Conservation (phyloP, 768 basidiomycete genomes). For the Tephrocybe sp. region DNA sequence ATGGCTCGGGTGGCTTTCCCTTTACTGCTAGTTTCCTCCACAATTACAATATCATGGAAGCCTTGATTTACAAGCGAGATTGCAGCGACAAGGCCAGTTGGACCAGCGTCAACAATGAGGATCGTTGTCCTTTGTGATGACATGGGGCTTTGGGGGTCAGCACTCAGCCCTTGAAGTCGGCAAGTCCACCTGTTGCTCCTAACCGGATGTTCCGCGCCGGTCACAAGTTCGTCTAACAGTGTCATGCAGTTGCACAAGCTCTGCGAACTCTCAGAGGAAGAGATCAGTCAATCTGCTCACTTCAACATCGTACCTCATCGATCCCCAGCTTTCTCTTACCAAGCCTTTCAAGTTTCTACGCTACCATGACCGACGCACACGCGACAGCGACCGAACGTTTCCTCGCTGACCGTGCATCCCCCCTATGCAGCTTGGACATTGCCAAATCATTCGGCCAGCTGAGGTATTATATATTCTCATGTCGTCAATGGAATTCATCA, state of each 20-base stretch:
- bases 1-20: slow-evolving; percentile 43
- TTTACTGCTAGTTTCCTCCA: slow-evolving; percentile 35
- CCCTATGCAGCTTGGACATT: slow-evolving; percentile 71
- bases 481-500: not conserved
- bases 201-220: slow-evolving; percentile 15
- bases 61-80: slow-evolving; percentile 44
- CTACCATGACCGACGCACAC: slow-evolving; percentile 28
- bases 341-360: not conserved
- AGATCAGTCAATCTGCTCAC: slow-evolving; percentile 1
- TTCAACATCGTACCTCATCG: slow-evolving; percentile 6
- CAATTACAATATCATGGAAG: slow-evolving; percentile 39
- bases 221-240: slow-evolving; percentile 15
- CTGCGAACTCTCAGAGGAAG: slow-evolving; percentile 4
- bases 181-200: not conserved
- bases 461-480: slow-evolving; percentile 39
- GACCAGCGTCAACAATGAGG: slow-evolving; percentile 52
- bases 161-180: not conserved
- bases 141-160: slow-evolving; percentile 8
- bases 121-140: slow-evolving; percentile 33
- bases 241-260: not conserved
- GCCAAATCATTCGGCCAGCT: slow-evolving; percentile 68
- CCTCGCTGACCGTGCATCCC: slow-evolving; percentile 74
- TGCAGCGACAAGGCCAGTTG: slow-evolving; percentile 46
- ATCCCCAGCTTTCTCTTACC: not conserved
- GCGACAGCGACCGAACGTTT: slow-evolving; percentile 57